Conservation (phyloP, 495 filamentous ascomycete genomes). For the Choiromyces venosus region DNA sequence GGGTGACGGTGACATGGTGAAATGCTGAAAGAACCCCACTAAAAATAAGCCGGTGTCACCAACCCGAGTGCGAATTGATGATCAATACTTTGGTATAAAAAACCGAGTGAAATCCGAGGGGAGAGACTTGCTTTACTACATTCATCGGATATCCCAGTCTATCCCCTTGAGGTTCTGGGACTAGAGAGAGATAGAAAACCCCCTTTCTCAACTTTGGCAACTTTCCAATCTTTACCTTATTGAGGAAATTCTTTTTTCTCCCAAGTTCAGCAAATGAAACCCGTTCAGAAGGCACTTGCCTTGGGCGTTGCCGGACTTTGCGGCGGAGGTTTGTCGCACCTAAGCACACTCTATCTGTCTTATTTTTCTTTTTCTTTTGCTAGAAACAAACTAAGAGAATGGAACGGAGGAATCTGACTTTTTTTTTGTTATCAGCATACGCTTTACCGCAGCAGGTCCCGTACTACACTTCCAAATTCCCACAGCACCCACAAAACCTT, state of each 20-base stretch:
- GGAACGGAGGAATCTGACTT: too few relatives aligned
- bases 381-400: background rate
- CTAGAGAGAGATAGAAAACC: background rate
- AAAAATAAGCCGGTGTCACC: background rate
- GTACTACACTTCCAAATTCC: conserved; percentile 37
- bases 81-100: background rate
- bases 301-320: conserved; percentile 29
- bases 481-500: conserved; percentile 38
- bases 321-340: conserved; percentile 18
- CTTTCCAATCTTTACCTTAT: background rate
- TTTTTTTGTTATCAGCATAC: conserved; percentile 12
- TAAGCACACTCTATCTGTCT: background rate
- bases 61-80: background rate
- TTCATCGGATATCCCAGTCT: background rate
- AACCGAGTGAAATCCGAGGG: background rate
- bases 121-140: background rate
- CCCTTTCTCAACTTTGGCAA: background rate
- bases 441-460: conserved; percentile 28
- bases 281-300: conserved; percentile 16
- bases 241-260: background rate
- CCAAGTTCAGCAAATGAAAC: conserved; percentile 16
- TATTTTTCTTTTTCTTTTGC: background rate
- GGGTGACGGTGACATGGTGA: background rate
- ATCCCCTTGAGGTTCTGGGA: background rate
- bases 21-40: background rate